Evolutionary conservation across 805 yeast genomes (phyloP), one percentile per base, ranked within the genome.

Genomic region (Debaryomyces tyrocola): DNA sequence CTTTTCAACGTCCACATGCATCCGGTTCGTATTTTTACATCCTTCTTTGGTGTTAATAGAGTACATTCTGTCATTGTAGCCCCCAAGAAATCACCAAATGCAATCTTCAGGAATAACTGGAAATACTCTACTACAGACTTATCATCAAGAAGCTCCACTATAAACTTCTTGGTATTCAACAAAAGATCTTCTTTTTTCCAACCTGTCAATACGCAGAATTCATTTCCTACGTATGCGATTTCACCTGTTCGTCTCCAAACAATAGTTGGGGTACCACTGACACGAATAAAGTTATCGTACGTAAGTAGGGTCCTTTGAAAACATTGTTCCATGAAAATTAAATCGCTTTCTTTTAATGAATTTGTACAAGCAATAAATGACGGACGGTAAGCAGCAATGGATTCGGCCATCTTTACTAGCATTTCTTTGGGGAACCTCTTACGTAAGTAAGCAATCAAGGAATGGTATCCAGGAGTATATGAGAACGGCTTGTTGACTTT

Each of bases 181-280:
- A 90, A 64, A 24, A 92, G 66, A 49, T 84, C 85, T 28, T 82
- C 85, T 55, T 79, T 78, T 6, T 83, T 69, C 97, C 97, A 92
- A 1, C 98, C 97, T 0, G 97, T 90, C 15, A 92, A 70, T 14
- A 88, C 80, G 55, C 94, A 85, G 62, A 92, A 92, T 64, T 92
- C 98, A 53, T 87, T 87, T n/a, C 96, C 96, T 2, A 91, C 96
- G 49, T 91, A 92, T 0, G 96, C 94, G 10, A 92, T 87, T 63
- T 92, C 96, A 7, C 97, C 96, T 1, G 97, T 90, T 44, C 98
- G 77, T 54, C 99, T 74, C 98, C 98, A 92, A 3, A 90, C 92
- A 18, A 92, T 79, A 0, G 97, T 90, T 2, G 98, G 98, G 0
- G 97, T 92, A 0, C 97, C 97, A 29, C 90, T 82, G 17, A 87